phyloP scores from a whole-genome alignment of 2,329 filamentous ascomycete species.

The Penicillium sp. region DNA sequence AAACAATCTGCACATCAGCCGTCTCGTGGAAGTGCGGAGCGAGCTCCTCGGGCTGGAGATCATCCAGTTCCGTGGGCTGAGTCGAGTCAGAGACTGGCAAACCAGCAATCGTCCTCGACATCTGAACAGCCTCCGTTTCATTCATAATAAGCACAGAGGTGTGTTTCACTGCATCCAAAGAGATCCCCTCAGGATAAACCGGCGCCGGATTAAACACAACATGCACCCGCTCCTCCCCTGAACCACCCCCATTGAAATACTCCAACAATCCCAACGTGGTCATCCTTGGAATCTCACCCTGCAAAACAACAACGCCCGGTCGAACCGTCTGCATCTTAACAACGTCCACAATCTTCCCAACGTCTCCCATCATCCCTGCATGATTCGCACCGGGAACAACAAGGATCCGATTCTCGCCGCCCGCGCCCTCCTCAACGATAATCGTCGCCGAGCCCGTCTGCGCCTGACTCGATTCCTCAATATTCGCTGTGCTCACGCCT shows the following conservation, averaged over 20 bases:
- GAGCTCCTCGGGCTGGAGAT: constrained; percentile 21
- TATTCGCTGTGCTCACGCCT: constrained; percentile 61
- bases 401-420: constrained; percentile 71
- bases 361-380: constrained; percentile 36
- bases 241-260: constrained; percentile 20
- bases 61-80: constrained; percentile 12
- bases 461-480: constrained; percentile 53
- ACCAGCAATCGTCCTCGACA: constrained; percentile 25
- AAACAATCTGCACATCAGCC: constrained; percentile 24
- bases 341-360: constrained; percentile 34
- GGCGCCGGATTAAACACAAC: constrained; percentile 83
- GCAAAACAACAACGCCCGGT: constrained; percentile 23
- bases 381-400: constrained; percentile 68
- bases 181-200: constrained; percentile 70
- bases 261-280: constrained; percentile 24
- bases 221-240: constrained; percentile 22
- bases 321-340: not conserved
- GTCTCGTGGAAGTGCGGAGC: constrained; percentile 24
- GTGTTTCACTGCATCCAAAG: constrained; percentile 35
- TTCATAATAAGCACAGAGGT: constrained; percentile 31
- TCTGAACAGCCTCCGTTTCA: constrained; percentile 33
- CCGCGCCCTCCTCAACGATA: constrained; percentile 69
- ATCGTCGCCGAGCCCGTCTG: constrained; percentile 62
- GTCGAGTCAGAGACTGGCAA: constrained; percentile 16
- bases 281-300: constrained; percentile 27